Evolutionary conservation across 768 basidiomycete species (phyloP).

Genomic region (Tephrocybe sp.): DNA sequence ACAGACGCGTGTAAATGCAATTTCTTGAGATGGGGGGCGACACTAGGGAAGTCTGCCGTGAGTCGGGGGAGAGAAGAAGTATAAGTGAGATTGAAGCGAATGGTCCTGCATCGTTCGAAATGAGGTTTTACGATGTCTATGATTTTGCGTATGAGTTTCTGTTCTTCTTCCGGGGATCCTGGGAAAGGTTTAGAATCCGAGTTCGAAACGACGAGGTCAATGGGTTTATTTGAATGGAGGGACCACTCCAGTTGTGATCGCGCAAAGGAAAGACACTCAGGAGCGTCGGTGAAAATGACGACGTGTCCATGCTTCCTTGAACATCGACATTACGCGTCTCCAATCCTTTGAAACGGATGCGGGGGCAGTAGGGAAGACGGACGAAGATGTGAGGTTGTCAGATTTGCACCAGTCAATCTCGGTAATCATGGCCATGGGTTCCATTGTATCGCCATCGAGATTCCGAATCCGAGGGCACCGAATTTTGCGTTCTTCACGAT

Average conservation of each 20-base stretch:
- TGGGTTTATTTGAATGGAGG: neutral
- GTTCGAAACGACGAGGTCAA: neutral
- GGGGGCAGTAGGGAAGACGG: neutral
- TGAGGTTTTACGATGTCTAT: neutral
- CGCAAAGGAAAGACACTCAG: neutral
- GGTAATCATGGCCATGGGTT: too few relatives aligned
- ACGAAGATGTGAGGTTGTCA: too few relatives aligned
- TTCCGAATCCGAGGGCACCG: too few relatives aligned
- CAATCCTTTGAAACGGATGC: neutral
- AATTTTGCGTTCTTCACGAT: too few relatives aligned
- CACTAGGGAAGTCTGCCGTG: neutral
- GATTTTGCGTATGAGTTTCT: neutral
- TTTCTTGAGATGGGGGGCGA: neutral
- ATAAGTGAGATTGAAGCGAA: neutral
- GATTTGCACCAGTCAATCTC: too few relatives aligned
- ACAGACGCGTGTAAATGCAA: neutral
- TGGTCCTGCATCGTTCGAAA: neutral
- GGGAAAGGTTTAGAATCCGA: neutral
- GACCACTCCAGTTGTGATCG: neutral
- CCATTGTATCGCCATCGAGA: too few relatives aligned
- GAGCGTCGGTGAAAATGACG: neutral
- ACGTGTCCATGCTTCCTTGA: neutral
- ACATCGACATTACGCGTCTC: neutral
- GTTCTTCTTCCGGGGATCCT: neutral
- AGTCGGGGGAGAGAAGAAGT: conserved; percentile 1